Evolutionary conservation across 768 basidiomycete species (phyloP), one percentile per base, ranked within the genome.

Genomic region (Boletus sp.): DNA sequence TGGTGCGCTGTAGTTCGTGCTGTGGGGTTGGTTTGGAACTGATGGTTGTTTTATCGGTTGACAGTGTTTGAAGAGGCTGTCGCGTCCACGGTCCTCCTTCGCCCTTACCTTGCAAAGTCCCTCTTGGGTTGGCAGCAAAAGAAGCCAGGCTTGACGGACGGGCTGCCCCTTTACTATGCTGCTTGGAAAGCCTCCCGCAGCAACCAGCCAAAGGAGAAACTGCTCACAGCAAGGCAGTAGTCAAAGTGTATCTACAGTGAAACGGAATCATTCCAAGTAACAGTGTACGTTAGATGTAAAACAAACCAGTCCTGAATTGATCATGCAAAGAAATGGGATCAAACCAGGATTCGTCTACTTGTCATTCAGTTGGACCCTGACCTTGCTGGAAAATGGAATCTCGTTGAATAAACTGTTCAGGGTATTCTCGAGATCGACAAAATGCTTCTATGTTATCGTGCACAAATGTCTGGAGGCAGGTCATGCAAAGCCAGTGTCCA

Each of bases 131-230:
- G 75, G 75, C 53, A 56, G 30, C 71, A 64, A 35, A 66, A 57
- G 56, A 73, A 71, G 41, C 60, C 67, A 37, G 62, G 69, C n/a
- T 57, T 76, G 40, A 67, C 69, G 3, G 75, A 75, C 40, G 71
- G 72, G 2, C 61, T 76, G 18, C 55, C 65, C 15, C 29, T 70
- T 35, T 73, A 75, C 58, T 73, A 64, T 39, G 50, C 58, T 20
- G 59, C 65, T 1, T 69, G 64, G 64, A 54, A 68, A 47, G 67
- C 64, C 5, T 54, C 61, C 9, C 56, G 50, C 24, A 28, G n/a
- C 2, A 44, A 59, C 11, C 30, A 66, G 30, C 32, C 46, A 33
- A 55, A 55, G n/a, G 51, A 57, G 5, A 59, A 32, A 14, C 32
- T 59, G 8, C 61, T 57, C 28, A 11, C 9, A n/a, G 32, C 41